Conservation (phyloP, 2,329 filamentous ascomycete species). For the Alternaria novae-zelandiae region DNA sequence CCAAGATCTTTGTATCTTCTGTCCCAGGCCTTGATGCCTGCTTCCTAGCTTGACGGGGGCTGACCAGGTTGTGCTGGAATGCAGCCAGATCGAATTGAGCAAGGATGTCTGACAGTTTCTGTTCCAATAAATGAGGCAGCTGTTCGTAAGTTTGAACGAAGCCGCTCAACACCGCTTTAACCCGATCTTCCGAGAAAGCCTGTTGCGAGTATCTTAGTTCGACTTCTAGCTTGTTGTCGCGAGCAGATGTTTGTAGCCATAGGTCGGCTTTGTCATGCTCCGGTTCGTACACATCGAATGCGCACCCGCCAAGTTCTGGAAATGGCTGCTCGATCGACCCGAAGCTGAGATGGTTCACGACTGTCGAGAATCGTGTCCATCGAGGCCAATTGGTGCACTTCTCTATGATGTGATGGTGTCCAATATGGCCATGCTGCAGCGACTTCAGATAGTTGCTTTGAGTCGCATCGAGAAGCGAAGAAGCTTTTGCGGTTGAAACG, state of each 20-base stretch:
- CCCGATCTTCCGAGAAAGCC: neutral
- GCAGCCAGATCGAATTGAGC: neutral
- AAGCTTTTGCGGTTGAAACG: neutral
- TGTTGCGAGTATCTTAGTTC: conserved; percentile 2
- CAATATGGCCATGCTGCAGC: conserved; percentile 2
- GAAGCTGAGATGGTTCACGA: conserved; percentile 8
- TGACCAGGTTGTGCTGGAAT: neutral
- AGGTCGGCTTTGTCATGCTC: conserved; percentile 9
- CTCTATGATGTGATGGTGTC: conserved; percentile 6
- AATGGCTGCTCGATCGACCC: neutral
- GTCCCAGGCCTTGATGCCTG: neutral
- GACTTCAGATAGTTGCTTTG: conserved; percentile 4
- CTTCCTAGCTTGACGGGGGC: neutral
- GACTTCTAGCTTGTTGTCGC: neutral
- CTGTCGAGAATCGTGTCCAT: conserved; percentile 5
- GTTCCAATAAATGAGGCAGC: neutral
- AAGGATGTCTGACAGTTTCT: neutral
- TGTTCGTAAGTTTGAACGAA: neutral
- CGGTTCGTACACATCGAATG: neutral
- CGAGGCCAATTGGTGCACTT: conserved; percentile 7
- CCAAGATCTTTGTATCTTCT: neutral
- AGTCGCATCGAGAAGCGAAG: conserved; percentile 1
- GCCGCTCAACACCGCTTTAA: neutral
- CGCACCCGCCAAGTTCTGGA: neutral
- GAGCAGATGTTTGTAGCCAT: conserved; percentile 5